phyloP scores from a whole-genome alignment of 768 basidiomycete genomes.

The Leccinum truebloodii region DNA sequence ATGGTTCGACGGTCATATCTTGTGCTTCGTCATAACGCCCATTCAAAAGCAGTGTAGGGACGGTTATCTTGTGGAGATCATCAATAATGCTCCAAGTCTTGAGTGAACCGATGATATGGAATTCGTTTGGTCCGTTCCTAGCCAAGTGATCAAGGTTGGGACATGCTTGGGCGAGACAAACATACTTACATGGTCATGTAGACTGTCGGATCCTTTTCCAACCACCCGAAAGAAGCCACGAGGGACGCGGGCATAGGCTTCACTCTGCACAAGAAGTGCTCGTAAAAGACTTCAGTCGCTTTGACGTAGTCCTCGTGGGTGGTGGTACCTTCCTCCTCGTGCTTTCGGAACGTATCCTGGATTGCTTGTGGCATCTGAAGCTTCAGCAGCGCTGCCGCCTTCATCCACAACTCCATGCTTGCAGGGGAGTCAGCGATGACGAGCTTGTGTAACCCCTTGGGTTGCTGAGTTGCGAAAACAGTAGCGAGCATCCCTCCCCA shows the following conservation, averaged over 20 bases:
- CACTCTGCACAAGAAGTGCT: constrained; percentile 43
- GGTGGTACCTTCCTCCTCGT: constrained; percentile 47
- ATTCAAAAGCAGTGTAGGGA: constrained; percentile 37
- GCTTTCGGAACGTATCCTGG: constrained; percentile 40
- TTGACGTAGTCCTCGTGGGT: constrained; percentile 45
- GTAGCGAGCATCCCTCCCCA: constrained; percentile 49
- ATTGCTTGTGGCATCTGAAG: constrained; percentile 42
- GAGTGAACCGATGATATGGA: constrained; percentile 35
- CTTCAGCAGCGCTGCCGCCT: constrained; percentile 33
- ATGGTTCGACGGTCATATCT: constrained; percentile 36
- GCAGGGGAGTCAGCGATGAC: constrained; percentile 49
- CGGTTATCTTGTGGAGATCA: constrained; percentile 34
- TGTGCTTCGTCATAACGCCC: constrained; percentile 40
- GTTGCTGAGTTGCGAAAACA: constrained; percentile 35
- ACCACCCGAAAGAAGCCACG: constrained; percentile 29
- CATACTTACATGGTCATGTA: constrained; percentile 45
- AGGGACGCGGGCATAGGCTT: constrained; percentile 48
- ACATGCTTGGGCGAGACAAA: background rate
- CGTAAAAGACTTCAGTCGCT: constrained; percentile 44
- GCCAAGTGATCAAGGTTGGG: constrained; percentile 2
- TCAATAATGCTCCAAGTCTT: constrained; percentile 38
- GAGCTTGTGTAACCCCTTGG: constrained; percentile 47
- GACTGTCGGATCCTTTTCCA: constrained; percentile 49
- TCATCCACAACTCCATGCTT: constrained; percentile 44
- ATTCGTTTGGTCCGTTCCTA: constrained; percentile 45